These are phyloP conservation scores for Macrotyloma uniflorum DNA, from an alignment of 306 rosid species.

Conservation along the genomic window DNA sequence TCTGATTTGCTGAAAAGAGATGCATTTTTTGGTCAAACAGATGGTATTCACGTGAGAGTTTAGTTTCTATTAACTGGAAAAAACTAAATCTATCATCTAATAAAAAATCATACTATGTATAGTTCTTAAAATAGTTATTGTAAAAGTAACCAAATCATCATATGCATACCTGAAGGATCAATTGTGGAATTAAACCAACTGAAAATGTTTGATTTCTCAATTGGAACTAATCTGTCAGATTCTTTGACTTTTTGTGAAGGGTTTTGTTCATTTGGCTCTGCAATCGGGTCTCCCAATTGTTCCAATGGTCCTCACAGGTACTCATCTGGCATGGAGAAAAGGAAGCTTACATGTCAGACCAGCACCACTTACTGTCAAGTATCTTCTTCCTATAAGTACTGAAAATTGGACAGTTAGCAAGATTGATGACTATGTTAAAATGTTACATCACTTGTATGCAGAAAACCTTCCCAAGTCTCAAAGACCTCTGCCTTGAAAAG, in stretches of 20 bases:
- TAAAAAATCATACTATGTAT: too few relatives aligned
- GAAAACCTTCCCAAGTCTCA: slow-evolving; percentile 58
- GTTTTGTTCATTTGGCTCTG: slow-evolving; percentile 68
- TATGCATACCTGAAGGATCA: too few relatives aligned
- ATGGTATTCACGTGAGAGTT: background rate
- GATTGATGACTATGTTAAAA: slow-evolving; percentile 51
- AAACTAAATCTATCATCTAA: too few relatives aligned
- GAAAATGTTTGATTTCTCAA: background rate
- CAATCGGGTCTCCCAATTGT: slow-evolving; percentile 66
- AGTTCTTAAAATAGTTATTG: too few relatives aligned
- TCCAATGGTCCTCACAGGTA: slow-evolving; percentile 62
- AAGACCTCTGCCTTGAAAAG: slow-evolving; percentile 42
- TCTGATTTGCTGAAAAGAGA: background rate
- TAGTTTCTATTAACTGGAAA: background rate
- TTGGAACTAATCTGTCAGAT: background rate
- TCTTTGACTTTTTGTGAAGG: slow-evolving; percentile 46
- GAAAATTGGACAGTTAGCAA: slow-evolving; percentile 51
- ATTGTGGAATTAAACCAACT: too few relatives aligned
- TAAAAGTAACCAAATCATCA: too few relatives aligned
- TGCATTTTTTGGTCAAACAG: background rate
- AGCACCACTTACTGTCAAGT: slow-evolving; percentile 53
- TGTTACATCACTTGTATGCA: slow-evolving; percentile 46
- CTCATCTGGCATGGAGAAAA: slow-evolving; percentile 70
- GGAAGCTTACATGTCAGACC: slow-evolving; percentile 61
- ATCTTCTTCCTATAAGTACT: slow-evolving; percentile 60